phyloP scores from a whole-genome alignment of 23 red algal genomes.

The Gracilariopsis chorda region DNA sequence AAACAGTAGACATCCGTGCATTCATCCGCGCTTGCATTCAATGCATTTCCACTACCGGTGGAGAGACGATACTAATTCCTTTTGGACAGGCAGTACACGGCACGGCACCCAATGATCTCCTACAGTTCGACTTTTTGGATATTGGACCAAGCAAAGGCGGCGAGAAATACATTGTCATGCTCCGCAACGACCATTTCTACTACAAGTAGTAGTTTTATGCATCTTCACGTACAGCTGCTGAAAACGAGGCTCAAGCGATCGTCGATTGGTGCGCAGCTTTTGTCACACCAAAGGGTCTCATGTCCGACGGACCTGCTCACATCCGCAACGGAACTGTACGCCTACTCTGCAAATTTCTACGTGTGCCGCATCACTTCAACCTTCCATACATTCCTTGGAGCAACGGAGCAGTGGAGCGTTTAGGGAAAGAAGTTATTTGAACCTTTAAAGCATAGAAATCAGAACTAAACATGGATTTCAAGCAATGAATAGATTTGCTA shows the following conservation, averaged over 20 bases:
- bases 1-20: not conserved
- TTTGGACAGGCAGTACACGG: not conserved
- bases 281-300: not conserved
- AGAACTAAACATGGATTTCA: not conserved
- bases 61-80: not conserved
- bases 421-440: not conserved
- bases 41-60: not conserved
- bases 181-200: not conserved
- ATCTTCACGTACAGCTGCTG: not conserved
- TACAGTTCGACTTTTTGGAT: not conserved
- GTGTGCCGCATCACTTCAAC: not conserved
- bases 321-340: not conserved
- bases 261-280: not conserved
- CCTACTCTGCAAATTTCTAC: not conserved
- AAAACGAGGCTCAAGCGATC: not conserved
- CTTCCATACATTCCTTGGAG: not conserved
- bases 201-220: not conserved
- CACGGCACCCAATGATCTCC: not conserved
- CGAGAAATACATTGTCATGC: not conserved
- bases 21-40: not conserved
- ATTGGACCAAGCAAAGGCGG: not conserved
- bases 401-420: not conserved
- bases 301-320: conserved; percentile 13
- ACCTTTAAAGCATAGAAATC: not conserved
- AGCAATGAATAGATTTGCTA: not conserved